Evolutionary conservation across 2,329 filamentous ascomycete species (phyloP), one percentile per base, ranked within the genome.

Genomic region (Alternaria triticimaculans): DNA sequence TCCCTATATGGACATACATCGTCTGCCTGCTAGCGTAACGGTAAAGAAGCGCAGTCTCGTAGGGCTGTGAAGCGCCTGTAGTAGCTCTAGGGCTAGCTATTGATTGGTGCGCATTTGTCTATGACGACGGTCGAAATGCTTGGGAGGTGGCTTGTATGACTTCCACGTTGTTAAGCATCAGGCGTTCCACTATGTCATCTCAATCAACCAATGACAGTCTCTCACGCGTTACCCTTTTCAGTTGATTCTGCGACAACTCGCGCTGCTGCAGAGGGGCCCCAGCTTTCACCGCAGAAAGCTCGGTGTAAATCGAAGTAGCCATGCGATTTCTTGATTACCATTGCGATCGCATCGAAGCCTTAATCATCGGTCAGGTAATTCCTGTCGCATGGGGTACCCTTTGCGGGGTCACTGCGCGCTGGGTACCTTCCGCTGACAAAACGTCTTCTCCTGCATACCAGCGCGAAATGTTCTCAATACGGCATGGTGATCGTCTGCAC

Each of bases 1-100:
- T 64, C 70, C 66, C 49, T 57, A 67, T 69, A 60, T 44, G 64
- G 67, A 61, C 55, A 25, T 15, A 30, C 43, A 43, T 64, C 43
- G 44, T 58, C 43, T 50, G 44, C 60, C 33, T 60, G 20, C 51
- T 51, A 45, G 41, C 21, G 15, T 15, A 23, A 25, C 46, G 11
- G 51, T 21, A 21, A 48, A 26, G 28, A 26, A 26, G 18, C 49
- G 41, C 46, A 46, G 6, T 37, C 21, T 46, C 12, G 21, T 30
- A 21, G 14, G 28, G 33, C 33, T 45, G 21, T 30, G 20, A 18
- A 45, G 21, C 55, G 49, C 23, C n/a, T 23, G 30, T 45, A 23
- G 33, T 14, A 14, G 37, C 37, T 41, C 0, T 6, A 30, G 21
- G 12, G 4, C 10, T 8, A n/a, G n/a, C 12, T 10, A 11, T 14